These are phyloP conservation scores for Nemania abortiva DNA, from an alignment of 2,329 filamentous ascomycete genomes.

Conservation along the genomic window DNA sequence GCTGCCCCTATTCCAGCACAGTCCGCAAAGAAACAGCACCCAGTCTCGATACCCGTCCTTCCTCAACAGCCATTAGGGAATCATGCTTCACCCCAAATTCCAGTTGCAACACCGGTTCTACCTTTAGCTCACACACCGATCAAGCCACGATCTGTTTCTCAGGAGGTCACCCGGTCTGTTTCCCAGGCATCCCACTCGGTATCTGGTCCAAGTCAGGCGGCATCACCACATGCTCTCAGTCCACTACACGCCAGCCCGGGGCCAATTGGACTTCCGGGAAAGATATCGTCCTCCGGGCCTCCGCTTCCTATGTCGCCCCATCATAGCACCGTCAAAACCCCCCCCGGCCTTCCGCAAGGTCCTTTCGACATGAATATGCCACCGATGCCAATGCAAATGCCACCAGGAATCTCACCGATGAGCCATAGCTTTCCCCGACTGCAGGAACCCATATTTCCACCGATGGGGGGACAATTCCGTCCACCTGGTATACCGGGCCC, in stretches of 20 bases:
- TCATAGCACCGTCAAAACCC: slow-evolving; percentile 67
- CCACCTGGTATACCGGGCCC: slow-evolving; percentile 62
- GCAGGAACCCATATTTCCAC: slow-evolving; percentile 61
- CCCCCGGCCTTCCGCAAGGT: slow-evolving; percentile 61
- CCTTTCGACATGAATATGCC: slow-evolving; percentile 62
- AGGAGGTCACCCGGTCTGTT: slow-evolving; percentile 78
- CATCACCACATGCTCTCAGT: slow-evolving; percentile 71
- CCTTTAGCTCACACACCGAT: slow-evolving; percentile 86
- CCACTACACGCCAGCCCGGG: slow-evolving; percentile 75
- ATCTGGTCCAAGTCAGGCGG: slow-evolving; percentile 65
- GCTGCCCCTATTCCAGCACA: slow-evolving; percentile 57
- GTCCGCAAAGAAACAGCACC: slow-evolving; percentile 59
- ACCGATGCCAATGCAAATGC: slow-evolving; percentile 69
- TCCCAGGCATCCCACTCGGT: slow-evolving; percentile 77
- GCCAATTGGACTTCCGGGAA: slow-evolving; percentile 72
- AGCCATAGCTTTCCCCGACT: slow-evolving; percentile 59
- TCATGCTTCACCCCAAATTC: slow-evolving; percentile 82
- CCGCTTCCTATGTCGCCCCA: slow-evolving; percentile 72
- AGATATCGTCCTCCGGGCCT: slow-evolving; percentile 61
- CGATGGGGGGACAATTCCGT: slow-evolving; percentile 57
- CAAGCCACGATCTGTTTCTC: slow-evolving; percentile 80
- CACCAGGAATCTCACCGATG: slow-evolving; percentile 69
- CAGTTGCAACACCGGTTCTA: slow-evolving; percentile 82
- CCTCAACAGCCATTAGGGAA: slow-evolving; percentile 71
- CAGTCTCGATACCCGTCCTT: slow-evolving; percentile 61